Base-by-base conservation (phyloP, 106 monocot genomes). In the Hemerocallis citrina region DNA sequence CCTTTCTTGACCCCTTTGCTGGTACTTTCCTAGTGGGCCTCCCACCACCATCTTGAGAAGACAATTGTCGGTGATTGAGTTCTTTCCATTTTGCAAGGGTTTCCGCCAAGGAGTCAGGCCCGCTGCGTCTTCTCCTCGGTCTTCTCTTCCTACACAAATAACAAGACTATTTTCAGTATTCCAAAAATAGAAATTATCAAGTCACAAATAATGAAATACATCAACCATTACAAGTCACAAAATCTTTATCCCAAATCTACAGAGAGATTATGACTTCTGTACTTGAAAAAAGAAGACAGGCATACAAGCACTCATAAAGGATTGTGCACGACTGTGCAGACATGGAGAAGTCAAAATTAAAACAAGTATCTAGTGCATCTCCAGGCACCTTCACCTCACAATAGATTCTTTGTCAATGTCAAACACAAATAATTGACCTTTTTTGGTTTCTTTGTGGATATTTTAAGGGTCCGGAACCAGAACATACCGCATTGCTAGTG, bases 1-100 rank as follows among this genome's bases (percentile, higher is more conserved):
- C 89, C 36, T 86, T 94, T 34, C 73, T 85, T 13, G 94, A 89
- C 7, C 94, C 94, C 64, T 81, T 89, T 1, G 89, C 93, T 0
- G 82, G 85, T 7, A 59, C 69, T 29, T 69, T 94, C 19, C 69
- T 40, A 9, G 27, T 17, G 0, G 15, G 47, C 20, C 47, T 74
- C 1, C 63, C 62, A 4, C 57, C 69, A 32, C 54, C 29, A 1
- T 23, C 21, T 6, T 49, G 35, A 2, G 61, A 29, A 9, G 24
- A 14, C 11, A 35, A 19, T 44, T 62, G 39, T n/a, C n/a, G n/a
- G 14, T 30, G 40, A 20, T 29, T 62, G n/a, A 44, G 1, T 15
- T 62, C 61, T 43, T 62, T 62, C 61, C 61, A 62, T 14, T 44
- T 62, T 30, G 41, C 61, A 30, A 62, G 61, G 9, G 43, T 62